phyloP scores from a whole-genome alignment of 2,329 filamentous ascomycete species.

The Colletotrichum chrysophilum region DNA sequence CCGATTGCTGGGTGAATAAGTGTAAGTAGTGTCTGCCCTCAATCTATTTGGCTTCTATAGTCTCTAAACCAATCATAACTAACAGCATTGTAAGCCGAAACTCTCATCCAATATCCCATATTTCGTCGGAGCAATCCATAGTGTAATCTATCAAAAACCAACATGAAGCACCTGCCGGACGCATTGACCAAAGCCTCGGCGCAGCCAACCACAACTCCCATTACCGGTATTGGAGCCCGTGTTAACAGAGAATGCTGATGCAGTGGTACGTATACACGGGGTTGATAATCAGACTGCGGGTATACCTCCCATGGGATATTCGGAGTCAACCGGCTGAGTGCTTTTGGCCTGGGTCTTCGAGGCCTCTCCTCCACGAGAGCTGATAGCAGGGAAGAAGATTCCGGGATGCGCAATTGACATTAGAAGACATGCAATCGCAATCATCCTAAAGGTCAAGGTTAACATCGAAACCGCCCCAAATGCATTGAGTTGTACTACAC shows the following conservation, averaged over 20 bases:
- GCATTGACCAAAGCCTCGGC: not conserved
- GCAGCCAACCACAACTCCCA: not conserved
- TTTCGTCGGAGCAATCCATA: not conserved
- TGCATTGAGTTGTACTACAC: not conserved
- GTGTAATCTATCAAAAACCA: not conserved
- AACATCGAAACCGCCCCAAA: not conserved
- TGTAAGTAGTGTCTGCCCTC: not conserved
- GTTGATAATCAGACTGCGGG: not conserved
- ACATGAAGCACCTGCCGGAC: not conserved
- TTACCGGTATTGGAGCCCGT: not conserved
- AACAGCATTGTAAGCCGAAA: not conserved
- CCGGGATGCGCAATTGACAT: not conserved
- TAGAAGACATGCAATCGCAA: not conserved
- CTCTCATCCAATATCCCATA: accelerated
- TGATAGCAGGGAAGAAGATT: not conserved
- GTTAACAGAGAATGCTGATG: not conserved
- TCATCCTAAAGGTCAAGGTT: not conserved
- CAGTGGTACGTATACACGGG: not conserved
- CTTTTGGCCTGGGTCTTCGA: not conserved
- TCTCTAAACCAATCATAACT: not conserved
- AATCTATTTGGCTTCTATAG: not conserved
- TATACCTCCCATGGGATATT: not conserved
- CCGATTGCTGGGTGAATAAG: not conserved
- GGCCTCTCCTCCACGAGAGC: not conserved
- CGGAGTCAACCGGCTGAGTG: not conserved